Percentiles rank a stretch among this genome's conserved stretches.
Conservation (phyloP, 495 filamentous ascomycete genomes). For the Penicillium coprophilum region DNA sequence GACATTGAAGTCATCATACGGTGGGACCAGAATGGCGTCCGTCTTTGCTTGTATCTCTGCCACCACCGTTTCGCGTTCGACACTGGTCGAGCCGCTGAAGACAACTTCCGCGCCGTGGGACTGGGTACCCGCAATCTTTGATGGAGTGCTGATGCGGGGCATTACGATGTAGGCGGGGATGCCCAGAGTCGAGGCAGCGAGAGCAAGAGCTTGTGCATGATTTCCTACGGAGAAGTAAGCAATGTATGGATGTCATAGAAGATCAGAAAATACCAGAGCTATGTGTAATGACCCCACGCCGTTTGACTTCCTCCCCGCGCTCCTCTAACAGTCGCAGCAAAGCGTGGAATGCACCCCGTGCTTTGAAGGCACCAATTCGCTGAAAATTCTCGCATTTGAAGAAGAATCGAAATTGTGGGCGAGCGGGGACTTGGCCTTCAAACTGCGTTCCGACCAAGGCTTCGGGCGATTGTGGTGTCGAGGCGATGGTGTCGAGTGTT, state of each 20-base stretch:
- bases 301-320: slow-evolving; percentile 54
- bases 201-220: slow-evolving; percentile 90
- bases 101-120: slow-evolving; percentile 74
- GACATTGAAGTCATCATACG: slow-evolving; percentile 88
- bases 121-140: slow-evolving; percentile 81
- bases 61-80: slow-evolving; percentile 79
- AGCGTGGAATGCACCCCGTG: slow-evolving; percentile 87
- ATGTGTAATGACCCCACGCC: slow-evolving; percentile 84
- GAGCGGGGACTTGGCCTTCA: slow-evolving; percentile 57
- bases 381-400: slow-evolving; percentile 98
- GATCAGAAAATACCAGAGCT: slow-evolving; percentile 63
- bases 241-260: not conserved
- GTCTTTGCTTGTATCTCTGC: slow-evolving; percentile 63
- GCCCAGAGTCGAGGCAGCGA: slow-evolving; percentile 67
- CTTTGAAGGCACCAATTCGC: slow-evolving; percentile 91
- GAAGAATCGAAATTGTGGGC: slow-evolving; percentile 70
- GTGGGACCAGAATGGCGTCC: slow-evolving; percentile 75
- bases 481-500: slow-evolving; percentile 73
- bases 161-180: slow-evolving; percentile 84
- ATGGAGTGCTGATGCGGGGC: slow-evolving; percentile 76
- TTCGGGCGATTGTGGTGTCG: slow-evolving; percentile 59
- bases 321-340: slow-evolving; percentile 67
- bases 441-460: slow-evolving; percentile 56
- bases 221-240: slow-evolving; percentile 62
- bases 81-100: slow-evolving; percentile 76